Evolutionary conservation across 108 stramenopile species (phyloP), one percentile per base, ranked within the genome.

Genomic region (Fistulifera solaris): DNA sequence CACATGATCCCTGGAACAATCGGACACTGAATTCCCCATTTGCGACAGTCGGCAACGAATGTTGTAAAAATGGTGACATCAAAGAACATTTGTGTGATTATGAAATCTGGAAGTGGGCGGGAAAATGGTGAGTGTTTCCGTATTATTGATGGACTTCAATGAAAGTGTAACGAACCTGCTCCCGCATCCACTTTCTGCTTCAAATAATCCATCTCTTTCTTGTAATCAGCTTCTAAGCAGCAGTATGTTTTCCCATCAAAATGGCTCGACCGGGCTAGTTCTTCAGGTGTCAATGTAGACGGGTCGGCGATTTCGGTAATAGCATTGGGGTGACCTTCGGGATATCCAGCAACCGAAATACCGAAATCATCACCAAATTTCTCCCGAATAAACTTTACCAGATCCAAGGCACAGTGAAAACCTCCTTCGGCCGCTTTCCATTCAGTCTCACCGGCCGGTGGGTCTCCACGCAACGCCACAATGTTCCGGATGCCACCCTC

Each of bases 81-180:
- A 59, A 98, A 98, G 78, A 98, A 98, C 97, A 99, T 98, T 90
- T 99, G 99, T 1, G 99, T 99, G 61, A 99, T 95, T 69, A 98
- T 93, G 31, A 94, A 75, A 61, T 94, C 89, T 74, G 77, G 17
- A 15, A 12, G 25, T n/a, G 35, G 41, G 50, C 7, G 40, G 54
- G 40, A 16, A 18, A 17, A 12, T 48, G 47, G 17, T 10, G 17
- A 13, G 10, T 40, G 22, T 41, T 23, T 21, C 16, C 11, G 23
- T 44, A 18, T 7, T 6, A 38, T 38, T 35, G 6, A 40, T 66
- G 19, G 50, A 38, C 47, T 28, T 18, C 38, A 19, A 38, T 38
- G n/a, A 19, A 50, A 24, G 0, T 46, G 26, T 35, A 21, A 3
- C 86, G 62, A 58, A 86, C 90, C 93, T 45, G 82, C 87, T 49